phyloP scores from a whole-genome alignment of 2,329 filamentous ascomycete genomes.

The Rhynchosporium graminicola region DNA sequence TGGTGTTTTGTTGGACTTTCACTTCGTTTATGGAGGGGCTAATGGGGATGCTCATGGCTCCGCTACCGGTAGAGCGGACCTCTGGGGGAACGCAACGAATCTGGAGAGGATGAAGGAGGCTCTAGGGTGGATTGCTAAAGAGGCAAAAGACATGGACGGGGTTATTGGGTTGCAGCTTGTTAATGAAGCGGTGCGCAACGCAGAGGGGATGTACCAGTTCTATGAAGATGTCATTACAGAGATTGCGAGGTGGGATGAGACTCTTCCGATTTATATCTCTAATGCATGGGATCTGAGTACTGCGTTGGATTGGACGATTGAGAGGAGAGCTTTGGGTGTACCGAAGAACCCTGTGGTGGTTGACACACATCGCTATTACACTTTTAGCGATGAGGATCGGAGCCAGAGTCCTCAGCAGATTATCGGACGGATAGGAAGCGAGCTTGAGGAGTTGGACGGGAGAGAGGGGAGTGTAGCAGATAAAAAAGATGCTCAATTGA shows the following conservation, averaged over 20 bases:
- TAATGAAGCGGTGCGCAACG: constrained; percentile 55
- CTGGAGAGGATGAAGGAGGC: constrained; percentile 50
- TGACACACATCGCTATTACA: constrained; percentile 62
- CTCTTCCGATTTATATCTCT: constrained; percentile 57
- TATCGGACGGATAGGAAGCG: constrained; percentile 46
- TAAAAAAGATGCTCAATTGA: constrained; percentile 50
- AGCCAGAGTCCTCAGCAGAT: constrained; percentile 53
- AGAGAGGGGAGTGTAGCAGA: constrained; percentile 51
- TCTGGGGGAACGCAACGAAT: constrained; percentile 50
- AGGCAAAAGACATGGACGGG: constrained; percentile 44
- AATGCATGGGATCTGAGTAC: constrained; percentile 56
- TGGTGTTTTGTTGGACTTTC: constrained; percentile 58
- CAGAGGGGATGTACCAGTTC: constrained; percentile 56
- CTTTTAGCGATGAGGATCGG: constrained; percentile 55
- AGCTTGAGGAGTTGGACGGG: constrained; percentile 48
- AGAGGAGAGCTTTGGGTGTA: constrained; percentile 41
- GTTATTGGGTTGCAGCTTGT: constrained; percentile 58
- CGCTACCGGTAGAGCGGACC: constrained; percentile 53
- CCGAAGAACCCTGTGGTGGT: constrained; percentile 52
- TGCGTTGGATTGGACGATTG: constrained; percentile 48
- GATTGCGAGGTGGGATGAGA: constrained; percentile 49
- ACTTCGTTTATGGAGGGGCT: constrained; percentile 59
- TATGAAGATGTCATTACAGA: constrained; percentile 53
- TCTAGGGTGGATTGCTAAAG: constrained; percentile 51
- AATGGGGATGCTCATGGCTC: constrained; percentile 55